Base-by-base conservation (phyloP, 805 yeast genomes). In the Teunomyces lycoperdinae region DNA sequence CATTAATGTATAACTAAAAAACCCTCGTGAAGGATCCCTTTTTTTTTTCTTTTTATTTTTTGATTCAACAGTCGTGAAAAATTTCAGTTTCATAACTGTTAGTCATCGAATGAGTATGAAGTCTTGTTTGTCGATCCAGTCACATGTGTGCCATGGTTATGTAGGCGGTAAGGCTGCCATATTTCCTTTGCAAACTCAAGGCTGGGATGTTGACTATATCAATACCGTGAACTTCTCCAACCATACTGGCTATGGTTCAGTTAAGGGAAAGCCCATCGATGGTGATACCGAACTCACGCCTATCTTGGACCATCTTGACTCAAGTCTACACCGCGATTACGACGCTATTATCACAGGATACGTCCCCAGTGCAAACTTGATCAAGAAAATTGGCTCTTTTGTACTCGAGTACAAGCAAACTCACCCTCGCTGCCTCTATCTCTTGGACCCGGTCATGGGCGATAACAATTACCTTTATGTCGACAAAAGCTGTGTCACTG, bases 381-480 rank as follows among this genome's bases (percentile, higher is more conserved):
- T 82, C 14, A 59, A 65, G 16, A 68, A 71, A 0, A 57, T 66
- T 43, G 53, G 53, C 33, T 60, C 66, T 13, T 63, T 71, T 43
- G 68, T 76, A 14, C 54, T 54, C 14, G 56, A 63, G 28, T 55
- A 76, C 29, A 81, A 78, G 54, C 42, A 28, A 6, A 44, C 48
- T 7, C 60, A 66, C 33, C 67, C 76, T 0, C 49, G 61, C 0
- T 49, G 73, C 4, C 44, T 78, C 4, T 84, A 89, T 80, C 64
- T 86, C 20, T 64, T 86, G 52, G 94, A 86, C 57, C 92, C 94
- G 0, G 91, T 86, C 0, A 79, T 86, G 83, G 94, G 94, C 1
- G 94, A 86, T 60, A 87, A 85, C 56, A 88, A 88, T 20, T 75
- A 76, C 49, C 53, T 86, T 17, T 86, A 86, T 54, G 94, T 86